Evolutionary conservation across 2,329 filamentous ascomycete genomes (phyloP).

Genomic region (Plenodomus biglobosus): DNA sequence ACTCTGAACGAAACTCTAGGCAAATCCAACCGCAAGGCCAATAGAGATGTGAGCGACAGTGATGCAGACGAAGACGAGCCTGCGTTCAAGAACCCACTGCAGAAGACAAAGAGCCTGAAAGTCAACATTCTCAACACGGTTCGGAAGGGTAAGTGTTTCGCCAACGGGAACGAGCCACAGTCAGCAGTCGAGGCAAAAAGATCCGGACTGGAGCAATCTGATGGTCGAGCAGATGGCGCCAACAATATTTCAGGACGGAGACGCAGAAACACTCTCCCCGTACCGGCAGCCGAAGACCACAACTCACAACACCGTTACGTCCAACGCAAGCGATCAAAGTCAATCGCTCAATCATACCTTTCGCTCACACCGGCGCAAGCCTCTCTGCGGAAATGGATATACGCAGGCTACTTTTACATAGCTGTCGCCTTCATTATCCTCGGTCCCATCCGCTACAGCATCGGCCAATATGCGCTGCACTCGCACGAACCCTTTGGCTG

Average conservation of each 20-base stretch:
- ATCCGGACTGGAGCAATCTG: slow-evolving; percentile 13
- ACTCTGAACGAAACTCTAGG: slow-evolving; percentile 43
- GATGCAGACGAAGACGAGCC: slow-evolving; percentile 52
- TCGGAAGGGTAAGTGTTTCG: slow-evolving; percentile 10
- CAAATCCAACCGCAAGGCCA: slow-evolving; percentile 24
- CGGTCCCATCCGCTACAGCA: slow-evolving; percentile 68
- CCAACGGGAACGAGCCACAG: slow-evolving; percentile 24
- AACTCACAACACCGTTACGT: slow-evolving; percentile 22
- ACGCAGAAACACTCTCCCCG: slow-evolving; percentile 42
- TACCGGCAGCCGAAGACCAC: slow-evolving; percentile 24
- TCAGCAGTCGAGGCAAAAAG: slow-evolving; percentile 36
- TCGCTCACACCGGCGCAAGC: slow-evolving; percentile 80
- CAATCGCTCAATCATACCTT: slow-evolving; percentile 65
- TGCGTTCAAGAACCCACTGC: slow-evolving; percentile 16
- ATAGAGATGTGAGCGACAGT: slow-evolving; percentile 39
- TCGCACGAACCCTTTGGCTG: slow-evolving; percentile 85
- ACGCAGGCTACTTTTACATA: slow-evolving; percentile 76
- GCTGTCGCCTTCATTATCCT: slow-evolving; percentile 68
- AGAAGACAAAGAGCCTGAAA: slow-evolving; percentile 33
- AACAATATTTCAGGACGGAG: slow-evolving; percentile 13
- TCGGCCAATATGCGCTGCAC: slow-evolving; percentile 66
- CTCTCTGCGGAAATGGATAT: slow-evolving; percentile 74
- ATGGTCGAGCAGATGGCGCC: slow-evolving; percentile 1
- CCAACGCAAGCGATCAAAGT: slow-evolving; percentile 34
- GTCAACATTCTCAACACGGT: slow-evolving; percentile 29